phyloP scores from a whole-genome alignment of 2,329 filamentous ascomycete genomes.

The Aspergillaceae sp. region DNA sequence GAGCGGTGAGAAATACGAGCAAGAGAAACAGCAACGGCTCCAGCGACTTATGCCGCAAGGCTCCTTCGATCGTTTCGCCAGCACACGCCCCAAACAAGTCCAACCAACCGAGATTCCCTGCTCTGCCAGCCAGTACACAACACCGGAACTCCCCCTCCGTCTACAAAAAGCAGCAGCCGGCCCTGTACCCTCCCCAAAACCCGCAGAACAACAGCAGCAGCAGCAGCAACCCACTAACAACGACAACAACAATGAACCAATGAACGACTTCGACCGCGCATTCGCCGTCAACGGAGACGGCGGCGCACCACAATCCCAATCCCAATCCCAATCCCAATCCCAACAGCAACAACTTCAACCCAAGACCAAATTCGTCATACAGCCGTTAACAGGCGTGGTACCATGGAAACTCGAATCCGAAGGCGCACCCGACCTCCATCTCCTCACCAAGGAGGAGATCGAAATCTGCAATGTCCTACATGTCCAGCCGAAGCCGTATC shows the following conservation, averaged over 20 bases:
- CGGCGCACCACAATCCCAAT: conserved; percentile 23
- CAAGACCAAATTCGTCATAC: conserved; percentile 47
- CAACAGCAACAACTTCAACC: conserved; percentile 2
- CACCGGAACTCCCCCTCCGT: conserved; percentile 65
- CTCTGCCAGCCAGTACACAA: conserved; percentile 67
- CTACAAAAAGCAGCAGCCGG: conserved; percentile 35
- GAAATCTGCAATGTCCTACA: conserved; percentile 78
- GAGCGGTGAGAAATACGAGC: conserved; percentile 84
- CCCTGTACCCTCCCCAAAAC: not conserved
- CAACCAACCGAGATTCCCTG: conserved; percentile 62
- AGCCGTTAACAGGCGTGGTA: conserved; percentile 38
- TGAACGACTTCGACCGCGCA: conserved; percentile 47
- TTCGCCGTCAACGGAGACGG: conserved; percentile 44
- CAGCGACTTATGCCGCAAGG: conserved; percentile 61
- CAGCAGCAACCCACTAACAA: conserved; percentile 13
- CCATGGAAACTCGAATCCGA: conserved; percentile 62
- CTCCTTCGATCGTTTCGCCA: conserved; percentile 76
- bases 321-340: not conserved
- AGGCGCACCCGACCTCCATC: conserved; percentile 67
- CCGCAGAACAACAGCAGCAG: not conserved
- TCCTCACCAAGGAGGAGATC: conserved; percentile 73
- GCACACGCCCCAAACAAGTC: conserved; percentile 62
- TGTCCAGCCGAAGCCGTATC: conserved; percentile 85
- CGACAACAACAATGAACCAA: conserved; percentile 25
- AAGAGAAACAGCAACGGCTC: conserved; percentile 69